Conservation (phyloP, 495 filamentous ascomycete species). For the Aspergillus wentii region DNA sequence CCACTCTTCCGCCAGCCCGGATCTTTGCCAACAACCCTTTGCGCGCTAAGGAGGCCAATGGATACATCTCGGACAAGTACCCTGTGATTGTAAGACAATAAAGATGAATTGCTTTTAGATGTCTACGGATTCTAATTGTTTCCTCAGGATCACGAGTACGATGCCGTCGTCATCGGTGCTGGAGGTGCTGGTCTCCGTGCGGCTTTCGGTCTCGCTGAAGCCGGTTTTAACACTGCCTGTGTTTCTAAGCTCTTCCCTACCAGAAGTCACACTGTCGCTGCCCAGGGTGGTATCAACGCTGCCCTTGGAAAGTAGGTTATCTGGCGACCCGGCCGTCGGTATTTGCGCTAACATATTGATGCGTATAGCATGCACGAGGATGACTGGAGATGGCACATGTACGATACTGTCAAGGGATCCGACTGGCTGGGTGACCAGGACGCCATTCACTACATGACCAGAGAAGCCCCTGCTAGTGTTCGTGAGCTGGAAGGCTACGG, state of each 20-base stretch:
- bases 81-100: conserved; percentile 75
- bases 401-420: conserved; percentile 97
- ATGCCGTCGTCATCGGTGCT: conserved; percentile 92
- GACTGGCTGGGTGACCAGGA: conserved; percentile 99
- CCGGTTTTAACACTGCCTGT: conserved; percentile 96
- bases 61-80: conserved; percentile 79
- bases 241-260: conserved; percentile 98
- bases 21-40: conserved; percentile 81
- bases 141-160: conserved; percentile 66
- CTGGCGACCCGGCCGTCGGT: background rate
- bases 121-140: conserved; percentile 18
- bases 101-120: conserved; percentile 1
- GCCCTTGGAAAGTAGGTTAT: conserved; percentile 75
- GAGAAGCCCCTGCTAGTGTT: conserved; percentile 86
- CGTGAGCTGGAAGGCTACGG: conserved; percentile 97
- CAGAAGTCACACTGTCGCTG: conserved; percentile 90
- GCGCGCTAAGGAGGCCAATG: conserved; percentile 85
- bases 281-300: conserved; percentile 66
- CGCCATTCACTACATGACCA: conserved; percentile 98
- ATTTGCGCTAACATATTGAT: conserved; percentile 6
- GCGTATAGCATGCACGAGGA: conserved; percentile 69
- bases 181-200: conserved; percentile 92
- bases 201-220: conserved; percentile 93
- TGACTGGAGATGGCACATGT: conserved; percentile 99
- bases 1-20: conserved; percentile 47